Percentiles rank a stretch among this genome's conserved stretches.
Conservation (phyloP, 768 basidiomycete genomes). For the Clathrus columnatus region DNA sequence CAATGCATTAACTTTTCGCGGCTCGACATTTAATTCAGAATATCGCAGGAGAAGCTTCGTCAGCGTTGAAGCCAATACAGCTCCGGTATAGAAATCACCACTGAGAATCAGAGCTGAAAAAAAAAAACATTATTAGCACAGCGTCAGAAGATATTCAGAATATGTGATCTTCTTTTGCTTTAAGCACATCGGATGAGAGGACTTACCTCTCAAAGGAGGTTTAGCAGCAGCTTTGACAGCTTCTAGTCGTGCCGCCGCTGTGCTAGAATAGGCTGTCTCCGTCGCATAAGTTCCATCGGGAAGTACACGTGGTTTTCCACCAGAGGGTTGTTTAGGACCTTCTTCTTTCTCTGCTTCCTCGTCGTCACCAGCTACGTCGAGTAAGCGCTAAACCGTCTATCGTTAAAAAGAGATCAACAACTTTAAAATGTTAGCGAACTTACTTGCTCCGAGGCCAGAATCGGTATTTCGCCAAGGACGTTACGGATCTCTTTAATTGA, state of each 20-base stretch:
- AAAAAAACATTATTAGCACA: background rate
- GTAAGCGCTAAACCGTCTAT: constrained; percentile 30
- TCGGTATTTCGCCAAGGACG: constrained; percentile 94
- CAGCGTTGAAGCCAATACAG: constrained; percentile 81
- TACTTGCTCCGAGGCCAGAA: constrained; percentile 80
- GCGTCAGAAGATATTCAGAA: background rate
- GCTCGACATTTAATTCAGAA: constrained; percentile 40
- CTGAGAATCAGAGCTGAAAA: constrained; percentile 70
- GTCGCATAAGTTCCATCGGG: constrained; percentile 98
- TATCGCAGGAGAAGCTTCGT: constrained; percentile 87
- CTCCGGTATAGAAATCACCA: constrained; percentile 95
- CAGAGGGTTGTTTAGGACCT: constrained; percentile 34
- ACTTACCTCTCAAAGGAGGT: constrained; percentile 77
- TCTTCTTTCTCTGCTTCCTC: constrained; percentile 41
- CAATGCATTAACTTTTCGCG: constrained; percentile 56
- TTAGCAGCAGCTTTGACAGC: constrained; percentile 81
- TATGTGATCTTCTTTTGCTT: too few species aligned
- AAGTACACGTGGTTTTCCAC: constrained; percentile 65
- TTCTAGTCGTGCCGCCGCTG: constrained; percentile 57
- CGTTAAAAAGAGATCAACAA: constrained; percentile 12
- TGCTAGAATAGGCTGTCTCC: constrained; percentile 69
- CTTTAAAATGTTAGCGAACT: background rate
- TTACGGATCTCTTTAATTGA: constrained; percentile 74
- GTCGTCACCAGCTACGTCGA: constrained; percentile 66
- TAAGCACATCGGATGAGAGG: too few species aligned